Conservation (phyloP, 2,329 filamentous ascomycete genomes). For the Periglandula ipomoeae region DNA sequence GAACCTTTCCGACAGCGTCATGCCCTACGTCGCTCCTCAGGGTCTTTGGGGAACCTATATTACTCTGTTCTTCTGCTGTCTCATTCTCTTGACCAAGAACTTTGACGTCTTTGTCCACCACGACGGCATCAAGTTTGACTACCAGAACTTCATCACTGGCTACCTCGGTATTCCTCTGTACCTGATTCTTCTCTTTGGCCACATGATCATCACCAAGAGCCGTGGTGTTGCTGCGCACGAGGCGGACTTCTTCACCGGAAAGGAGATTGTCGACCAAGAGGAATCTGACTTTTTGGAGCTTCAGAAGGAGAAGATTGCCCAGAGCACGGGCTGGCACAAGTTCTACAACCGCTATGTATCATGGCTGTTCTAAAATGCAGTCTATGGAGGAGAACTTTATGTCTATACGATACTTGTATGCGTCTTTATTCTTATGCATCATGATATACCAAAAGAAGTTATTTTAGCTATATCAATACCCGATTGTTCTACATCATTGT, state of each 20-base stretch:
- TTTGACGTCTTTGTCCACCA: slow-evolving; percentile 58
- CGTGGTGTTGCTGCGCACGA: slow-evolving; percentile 46
- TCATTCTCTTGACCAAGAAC: slow-evolving; percentile 78
- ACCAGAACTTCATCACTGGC: slow-evolving; percentile 68
- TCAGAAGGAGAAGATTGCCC: slow-evolving; percentile 20
- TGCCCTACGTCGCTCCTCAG: slow-evolving; percentile 61
- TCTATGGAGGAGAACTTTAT: background rate
- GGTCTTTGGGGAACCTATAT: slow-evolving; percentile 60
- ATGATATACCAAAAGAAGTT: background rate
- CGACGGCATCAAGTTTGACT: slow-evolving; percentile 51
- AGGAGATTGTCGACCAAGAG: slow-evolving; percentile 63
- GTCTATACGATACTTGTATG: background rate
- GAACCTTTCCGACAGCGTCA: slow-evolving; percentile 40
- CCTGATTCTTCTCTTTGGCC: slow-evolving; percentile 57
- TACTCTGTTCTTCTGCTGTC: slow-evolving; percentile 59
- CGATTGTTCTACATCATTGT: too few relatives aligned
- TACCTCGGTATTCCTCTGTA: slow-evolving; percentile 73
- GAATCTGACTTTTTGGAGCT: slow-evolving; percentile 57
- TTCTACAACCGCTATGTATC: slow-evolving; percentile 29
- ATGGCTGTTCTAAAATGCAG: slow-evolving; percentile 25
- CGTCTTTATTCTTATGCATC: background rate
- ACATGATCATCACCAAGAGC: slow-evolving; percentile 49
- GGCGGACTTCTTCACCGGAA: slow-evolving; percentile 63
- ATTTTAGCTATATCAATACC: too few relatives aligned
- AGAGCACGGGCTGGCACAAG: slow-evolving; percentile 19